Conservation (phyloP, 2,329 filamentous ascomycete species). For the Venturia aucupariae region DNA sequence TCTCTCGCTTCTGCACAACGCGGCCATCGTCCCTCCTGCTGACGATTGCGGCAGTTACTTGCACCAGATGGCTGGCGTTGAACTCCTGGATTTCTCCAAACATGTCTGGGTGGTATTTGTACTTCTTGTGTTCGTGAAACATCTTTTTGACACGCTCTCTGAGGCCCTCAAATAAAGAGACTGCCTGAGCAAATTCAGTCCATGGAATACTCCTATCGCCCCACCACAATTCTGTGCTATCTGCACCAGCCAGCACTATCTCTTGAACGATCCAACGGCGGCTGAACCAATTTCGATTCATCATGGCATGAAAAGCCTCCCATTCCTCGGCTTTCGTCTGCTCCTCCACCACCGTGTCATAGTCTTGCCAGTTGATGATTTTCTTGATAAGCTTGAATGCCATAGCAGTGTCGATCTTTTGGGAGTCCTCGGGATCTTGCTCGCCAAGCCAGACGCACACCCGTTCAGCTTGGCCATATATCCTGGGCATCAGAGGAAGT, state of each 20-base stretch:
- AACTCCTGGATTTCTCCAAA: conserved; percentile 29
- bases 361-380: neutral
- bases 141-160: neutral
- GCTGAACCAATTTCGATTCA: neutral
- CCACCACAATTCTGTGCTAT: neutral
- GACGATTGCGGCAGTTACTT: conserved; percentile 20
- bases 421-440: neutral
- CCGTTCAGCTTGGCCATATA: conserved; percentile 17
- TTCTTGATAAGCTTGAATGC: neutral
- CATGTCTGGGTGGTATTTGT: conserved; percentile 21
- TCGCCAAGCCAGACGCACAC: conserved; percentile 16
- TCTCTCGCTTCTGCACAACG: conserved; percentile 17
- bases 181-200: neutral
- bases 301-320: neutral
- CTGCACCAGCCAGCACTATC: neutral
- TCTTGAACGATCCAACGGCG: neutral
- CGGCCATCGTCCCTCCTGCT: neutral
- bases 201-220: neutral
- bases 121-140: conserved; percentile 13
- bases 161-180: neutral
- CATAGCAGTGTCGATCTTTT: neutral
- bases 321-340: neutral
- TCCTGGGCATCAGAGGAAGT: conserved; percentile 19
- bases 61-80: conserved; percentile 28
- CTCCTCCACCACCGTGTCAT: neutral